Percentiles rank a stretch among this genome's conserved stretches.
Evolutionary conservation across 129 eudicot species (phyloP).

Genomic region (Mikania micrantha): DNA sequence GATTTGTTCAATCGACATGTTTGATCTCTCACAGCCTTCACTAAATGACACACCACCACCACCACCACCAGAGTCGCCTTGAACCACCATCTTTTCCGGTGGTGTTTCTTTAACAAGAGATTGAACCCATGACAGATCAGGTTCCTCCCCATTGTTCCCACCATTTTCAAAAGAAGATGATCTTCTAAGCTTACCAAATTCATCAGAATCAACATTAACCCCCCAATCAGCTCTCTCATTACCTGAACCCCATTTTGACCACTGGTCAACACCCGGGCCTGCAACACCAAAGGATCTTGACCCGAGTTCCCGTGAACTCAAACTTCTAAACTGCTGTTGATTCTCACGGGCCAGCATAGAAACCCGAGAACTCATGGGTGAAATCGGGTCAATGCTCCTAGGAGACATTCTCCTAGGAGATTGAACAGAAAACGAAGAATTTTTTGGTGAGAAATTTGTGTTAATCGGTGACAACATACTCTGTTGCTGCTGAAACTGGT

Average conservation of each 20-base stretch:
- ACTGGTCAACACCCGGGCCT: too few species aligned
- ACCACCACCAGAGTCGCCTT: conserved; percentile 39
- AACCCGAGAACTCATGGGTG: conserved; percentile 61
- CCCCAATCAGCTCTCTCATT: conserved; percentile 76
- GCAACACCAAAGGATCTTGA: conserved; percentile 30
- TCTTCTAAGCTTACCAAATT: conserved; percentile 28
- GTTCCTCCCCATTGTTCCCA: conserved; percentile 56
- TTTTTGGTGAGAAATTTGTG: conserved; percentile 70
- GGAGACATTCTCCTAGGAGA: conserved; percentile 81
- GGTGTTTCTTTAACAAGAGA: conserved; percentile 92
- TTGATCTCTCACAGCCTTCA: conserved; percentile 58
- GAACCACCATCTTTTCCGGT: conserved; percentile 76
- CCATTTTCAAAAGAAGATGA: conserved; percentile 41
- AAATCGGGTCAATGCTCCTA: conserved; percentile 60
- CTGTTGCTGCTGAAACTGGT: conserved; percentile 89
- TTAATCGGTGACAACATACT: conserved; percentile 79
- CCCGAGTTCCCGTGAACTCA: conserved; percentile 62
- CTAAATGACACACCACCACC: conserved; percentile 57
- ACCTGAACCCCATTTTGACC: conserved; percentile 71
- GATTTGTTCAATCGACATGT: conserved; percentile 49
- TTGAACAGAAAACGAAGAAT: conserved; percentile 50
- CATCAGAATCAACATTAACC: conserved; percentile 35
- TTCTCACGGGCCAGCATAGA: conserved; percentile 57
- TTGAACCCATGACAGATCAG: conserved; percentile 94
- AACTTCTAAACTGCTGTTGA: conserved; percentile 64